Conservation (phyloP, 352 stramenopile genomes). For the Nothophytophthora sp. region DNA sequence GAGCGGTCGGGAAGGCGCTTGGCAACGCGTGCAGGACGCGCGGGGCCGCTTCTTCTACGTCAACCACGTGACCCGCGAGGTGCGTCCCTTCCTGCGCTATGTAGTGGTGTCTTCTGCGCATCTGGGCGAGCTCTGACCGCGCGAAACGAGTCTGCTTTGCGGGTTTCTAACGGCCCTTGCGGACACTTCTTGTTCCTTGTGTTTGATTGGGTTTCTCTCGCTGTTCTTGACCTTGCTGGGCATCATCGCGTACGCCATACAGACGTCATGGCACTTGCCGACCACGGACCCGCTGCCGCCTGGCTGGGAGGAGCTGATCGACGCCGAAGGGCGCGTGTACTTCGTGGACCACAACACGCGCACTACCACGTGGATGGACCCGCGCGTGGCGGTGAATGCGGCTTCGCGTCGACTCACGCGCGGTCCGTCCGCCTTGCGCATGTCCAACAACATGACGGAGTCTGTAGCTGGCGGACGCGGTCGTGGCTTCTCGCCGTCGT, state of each 20-base stretch:
- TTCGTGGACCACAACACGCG: slow-evolving; percentile 84
- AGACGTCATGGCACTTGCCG: slow-evolving; percentile 85
- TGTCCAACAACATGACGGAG: too few relatives aligned
- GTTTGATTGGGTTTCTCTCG: neutral
- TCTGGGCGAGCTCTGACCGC: slow-evolving; percentile 4
- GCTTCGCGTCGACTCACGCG: slow-evolving; percentile 12
- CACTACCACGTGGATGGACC: slow-evolving; percentile 81
- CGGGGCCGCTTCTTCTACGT: slow-evolving; percentile 87
- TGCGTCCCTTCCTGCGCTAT: slow-evolving; percentile 21
- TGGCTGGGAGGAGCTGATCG: slow-evolving; percentile 82
- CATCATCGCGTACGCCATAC: neutral
- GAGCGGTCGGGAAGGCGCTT: slow-evolving; percentile 43
- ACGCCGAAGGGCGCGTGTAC: slow-evolving; percentile 73
- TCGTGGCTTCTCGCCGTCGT: slow-evolving; percentile 5
- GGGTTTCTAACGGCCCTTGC: neutral
- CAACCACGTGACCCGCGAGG: slow-evolving; percentile 80
- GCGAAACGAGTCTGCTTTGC: too few relatives aligned
- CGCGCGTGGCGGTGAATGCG: slow-evolving; percentile 61
- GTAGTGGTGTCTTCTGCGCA: neutral
- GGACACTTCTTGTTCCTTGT: neutral
- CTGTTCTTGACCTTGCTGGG: neutral
- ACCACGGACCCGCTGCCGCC: slow-evolving; percentile 64
- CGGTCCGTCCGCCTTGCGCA: too few relatives aligned
- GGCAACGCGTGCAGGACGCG: slow-evolving; percentile 83
- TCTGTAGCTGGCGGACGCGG: too few relatives aligned